Evolutionary conservation across 163 green algal species (phyloP).

Genomic region (Chlamydomonas reinhardtii): DNA sequence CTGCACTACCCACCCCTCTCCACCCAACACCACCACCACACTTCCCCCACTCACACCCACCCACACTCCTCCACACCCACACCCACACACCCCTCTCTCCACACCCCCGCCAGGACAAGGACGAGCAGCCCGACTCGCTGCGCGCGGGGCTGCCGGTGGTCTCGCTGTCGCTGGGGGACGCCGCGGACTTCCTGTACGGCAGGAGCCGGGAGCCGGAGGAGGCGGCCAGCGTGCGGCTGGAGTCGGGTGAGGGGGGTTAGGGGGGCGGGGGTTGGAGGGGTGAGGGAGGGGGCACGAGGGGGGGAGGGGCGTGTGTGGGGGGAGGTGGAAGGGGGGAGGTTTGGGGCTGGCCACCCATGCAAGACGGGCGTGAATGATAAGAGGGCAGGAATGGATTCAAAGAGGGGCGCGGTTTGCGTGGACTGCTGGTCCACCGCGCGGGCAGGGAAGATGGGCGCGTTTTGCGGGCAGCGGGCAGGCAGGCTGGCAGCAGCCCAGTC

Average conservation of each 20-base stretch:
- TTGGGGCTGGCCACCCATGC: too few species aligned
- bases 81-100: too few species aligned
- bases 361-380: too few species aligned
- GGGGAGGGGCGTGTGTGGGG: neutral
- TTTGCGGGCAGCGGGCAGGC: too few species aligned
- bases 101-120: constrained; percentile 66
- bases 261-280: neutral
- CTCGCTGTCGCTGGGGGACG: constrained; percentile 75
- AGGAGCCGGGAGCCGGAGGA: constrained; percentile 40
- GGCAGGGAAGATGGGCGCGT: too few species aligned
- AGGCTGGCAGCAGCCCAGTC: too few species aligned
- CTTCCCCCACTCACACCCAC: neutral
- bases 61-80: too few species aligned
- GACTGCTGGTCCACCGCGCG: too few species aligned
- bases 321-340: neutral
- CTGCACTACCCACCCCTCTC: neutral
- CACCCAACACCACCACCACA: neutral
- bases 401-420: too few species aligned
- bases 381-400: too few species aligned
- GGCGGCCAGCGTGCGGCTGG: constrained; percentile 55
- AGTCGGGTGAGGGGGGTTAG: constrained; percentile 50
- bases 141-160: constrained; percentile 67
- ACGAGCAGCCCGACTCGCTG: constrained; percentile 68
- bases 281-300: neutral
- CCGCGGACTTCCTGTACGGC: constrained; percentile 72